phyloP scores from a whole-genome alignment of 2,329 filamentous ascomycete genomes.

The Verticillium klebahnii region DNA sequence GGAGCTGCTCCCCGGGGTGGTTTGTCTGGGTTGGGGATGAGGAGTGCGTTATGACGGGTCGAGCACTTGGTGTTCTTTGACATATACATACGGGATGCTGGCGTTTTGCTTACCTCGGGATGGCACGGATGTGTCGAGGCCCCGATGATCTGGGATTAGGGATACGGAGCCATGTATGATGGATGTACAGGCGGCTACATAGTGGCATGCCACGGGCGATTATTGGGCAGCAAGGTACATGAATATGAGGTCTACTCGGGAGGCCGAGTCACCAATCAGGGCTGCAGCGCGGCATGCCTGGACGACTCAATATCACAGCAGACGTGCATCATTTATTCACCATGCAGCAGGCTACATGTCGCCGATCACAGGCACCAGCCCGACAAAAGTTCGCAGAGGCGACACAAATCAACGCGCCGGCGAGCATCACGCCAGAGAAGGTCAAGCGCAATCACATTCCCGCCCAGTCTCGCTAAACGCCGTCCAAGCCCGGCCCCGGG shows the following conservation, averaged over 20 bases:
- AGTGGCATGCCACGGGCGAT: neutral
- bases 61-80: no score
- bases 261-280: no score
- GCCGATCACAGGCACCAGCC: no score
- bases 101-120: neutral
- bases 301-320: no score
- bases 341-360: no score
- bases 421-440: neutral
- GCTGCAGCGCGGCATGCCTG: no score
- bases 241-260: no score
- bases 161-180: neutral
- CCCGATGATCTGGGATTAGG: neutral
- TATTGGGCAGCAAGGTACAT: neutral
- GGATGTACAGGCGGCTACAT: neutral
- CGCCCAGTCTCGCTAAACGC: neutral
- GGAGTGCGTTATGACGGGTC: no score
- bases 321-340: no score
- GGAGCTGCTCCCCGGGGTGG: neutral
- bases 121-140: neutral
- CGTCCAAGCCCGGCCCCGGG: constrained; percentile 7
- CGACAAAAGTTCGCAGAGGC: no score
- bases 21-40: no score
- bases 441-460: constrained; percentile 2
- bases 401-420: neutral
- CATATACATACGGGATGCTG: no score